Evolutionary conservation across 768 basidiomycete species (phyloP).

Genomic region (Trametes sanguinea): DNA sequence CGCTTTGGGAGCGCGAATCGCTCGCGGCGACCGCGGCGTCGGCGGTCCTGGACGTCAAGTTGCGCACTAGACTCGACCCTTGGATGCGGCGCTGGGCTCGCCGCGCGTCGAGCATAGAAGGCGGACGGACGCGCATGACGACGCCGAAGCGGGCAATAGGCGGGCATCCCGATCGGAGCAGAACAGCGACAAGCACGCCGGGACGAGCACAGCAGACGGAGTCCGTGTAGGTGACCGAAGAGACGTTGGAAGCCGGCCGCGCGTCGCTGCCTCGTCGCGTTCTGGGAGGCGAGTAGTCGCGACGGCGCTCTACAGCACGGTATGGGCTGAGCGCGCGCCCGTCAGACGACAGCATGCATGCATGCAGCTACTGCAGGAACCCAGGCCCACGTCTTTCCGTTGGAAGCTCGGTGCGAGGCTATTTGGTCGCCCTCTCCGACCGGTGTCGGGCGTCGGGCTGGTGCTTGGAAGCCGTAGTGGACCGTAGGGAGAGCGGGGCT

Average conservation of each 20-base stretch:
- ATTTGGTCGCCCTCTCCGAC: neutral
- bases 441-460: neutral
- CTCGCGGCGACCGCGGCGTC: too few relatives aligned
- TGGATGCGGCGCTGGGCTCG: neutral
- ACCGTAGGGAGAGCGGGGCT: neutral
- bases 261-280: neutral
- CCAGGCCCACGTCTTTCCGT: neutral
- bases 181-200: neutral
- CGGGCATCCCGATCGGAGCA: neutral
- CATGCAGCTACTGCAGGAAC: neutral
- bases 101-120: neutral
- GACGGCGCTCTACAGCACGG: neutral
- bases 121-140: neutral
- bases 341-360: neutral
- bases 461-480: slow-evolving; percentile 1
- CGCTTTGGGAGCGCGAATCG: too few relatives aligned
- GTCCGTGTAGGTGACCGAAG: neutral
- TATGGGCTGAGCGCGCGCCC: neutral
- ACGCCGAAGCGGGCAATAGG: neutral
- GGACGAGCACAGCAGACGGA: neutral
- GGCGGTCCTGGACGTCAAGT: neutral
- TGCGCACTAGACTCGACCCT: neutral
- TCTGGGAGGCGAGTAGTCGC: slow-evolving; percentile 12
- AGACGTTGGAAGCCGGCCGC: neutral
- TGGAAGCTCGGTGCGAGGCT: neutral